These are phyloP conservation scores for Onygenales sp. DNA, from an alignment of 2,329 filamentous ascomycete species.

Conservation along the genomic window DNA sequence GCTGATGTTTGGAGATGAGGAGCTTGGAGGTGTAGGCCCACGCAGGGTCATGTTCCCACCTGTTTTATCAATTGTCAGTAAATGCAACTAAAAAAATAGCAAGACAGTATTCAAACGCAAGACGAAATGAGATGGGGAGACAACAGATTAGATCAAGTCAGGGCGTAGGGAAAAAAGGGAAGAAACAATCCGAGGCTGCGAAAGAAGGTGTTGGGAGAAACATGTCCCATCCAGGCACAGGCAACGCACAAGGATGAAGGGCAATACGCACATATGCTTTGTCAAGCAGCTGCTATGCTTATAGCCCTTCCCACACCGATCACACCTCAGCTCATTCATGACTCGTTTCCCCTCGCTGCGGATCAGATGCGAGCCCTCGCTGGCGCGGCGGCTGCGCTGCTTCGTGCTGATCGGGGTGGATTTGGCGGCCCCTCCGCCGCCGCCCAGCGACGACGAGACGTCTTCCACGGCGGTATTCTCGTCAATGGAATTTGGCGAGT, in stretches of 20 bases:
- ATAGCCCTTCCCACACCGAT: slow-evolving; percentile 98
- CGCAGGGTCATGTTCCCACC: slow-evolving; percentile 98
- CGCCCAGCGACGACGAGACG: not conserved
- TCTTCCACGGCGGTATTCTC: slow-evolving; percentile 16
- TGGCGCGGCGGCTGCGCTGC: slow-evolving; percentile 56
- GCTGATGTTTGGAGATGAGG: slow-evolving; percentile 98
- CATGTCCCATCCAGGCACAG: slow-evolving; percentile 32
- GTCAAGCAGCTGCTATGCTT: slow-evolving; percentile 99
- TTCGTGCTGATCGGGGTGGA: slow-evolving; percentile 39
- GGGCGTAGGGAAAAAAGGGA: slow-evolving; percentile 6
- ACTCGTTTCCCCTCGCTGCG: slow-evolving; percentile 73
- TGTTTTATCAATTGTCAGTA: slow-evolving; percentile 40
- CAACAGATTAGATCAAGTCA: slow-evolving; percentile 5
- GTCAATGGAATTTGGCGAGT: slow-evolving; percentile 24
- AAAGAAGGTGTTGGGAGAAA: slow-evolving; percentile 27
- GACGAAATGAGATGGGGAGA: not conserved
- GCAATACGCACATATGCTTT: slow-evolving; percentile 93
- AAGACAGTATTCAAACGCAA: not conserved
- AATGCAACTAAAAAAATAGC: not conserved
- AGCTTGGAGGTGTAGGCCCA: slow-evolving; percentile 97
- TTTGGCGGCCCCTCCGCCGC: slow-evolving; percentile 28
- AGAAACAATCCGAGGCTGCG: slow-evolving; percentile 29
- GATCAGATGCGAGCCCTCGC: slow-evolving; percentile 73
- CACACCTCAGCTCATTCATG: slow-evolving; percentile 82
- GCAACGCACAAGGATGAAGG: slow-evolving; percentile 37